Base-by-base conservation (phyloP, 805 yeast genomes). In the Komagataella ulmi region DNA sequence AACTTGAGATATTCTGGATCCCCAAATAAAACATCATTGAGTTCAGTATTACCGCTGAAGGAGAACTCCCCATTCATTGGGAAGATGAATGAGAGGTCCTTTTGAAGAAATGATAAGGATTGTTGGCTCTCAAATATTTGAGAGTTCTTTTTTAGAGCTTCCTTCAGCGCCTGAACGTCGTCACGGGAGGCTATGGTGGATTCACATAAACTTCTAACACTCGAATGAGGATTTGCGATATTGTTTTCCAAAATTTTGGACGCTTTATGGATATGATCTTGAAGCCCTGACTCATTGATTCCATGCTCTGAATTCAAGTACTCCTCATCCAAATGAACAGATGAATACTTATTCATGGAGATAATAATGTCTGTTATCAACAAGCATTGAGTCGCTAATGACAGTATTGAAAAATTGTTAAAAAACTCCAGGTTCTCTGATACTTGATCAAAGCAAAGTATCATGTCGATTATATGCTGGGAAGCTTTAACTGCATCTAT, bases 311-410 rank as follows among this genome's bases (percentile, higher is more conserved):
- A 12, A 30, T 10, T 8, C n/a, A 30, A 30, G 6, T 30, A 30
- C 4, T 30, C 40, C 14, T 30, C 40, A 30, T 30, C 14, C 6
- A 30, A 10, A 30, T 30, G n/a, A 10, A 30, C 40, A 6, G 40
- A 30, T 1, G 40, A 30, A 30, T 30, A 10, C 40, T 14, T 8
- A 30, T 30, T 30, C 40, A 30, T 30, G 14, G 40, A 30, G n/a
- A 30, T 30, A 51, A 53, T 6, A 45, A 46, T 3, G 50, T 50
- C n/a, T 14, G 7, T 17, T n/a, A 48, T 30, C n/a, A 17, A 21
- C 18, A 52, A 48, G 17, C 24, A 30, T 30, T 52, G 24, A 14
- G 10, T 24, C 3, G 54, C 46, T 21, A 44, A 17, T 3, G 48
- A 43, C 14, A 24, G 17, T 8, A 52, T 36, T 6, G 51, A 36